Conservation (phyloP, 345 rosid genomes). For the Populus ilicifolia region DNA sequence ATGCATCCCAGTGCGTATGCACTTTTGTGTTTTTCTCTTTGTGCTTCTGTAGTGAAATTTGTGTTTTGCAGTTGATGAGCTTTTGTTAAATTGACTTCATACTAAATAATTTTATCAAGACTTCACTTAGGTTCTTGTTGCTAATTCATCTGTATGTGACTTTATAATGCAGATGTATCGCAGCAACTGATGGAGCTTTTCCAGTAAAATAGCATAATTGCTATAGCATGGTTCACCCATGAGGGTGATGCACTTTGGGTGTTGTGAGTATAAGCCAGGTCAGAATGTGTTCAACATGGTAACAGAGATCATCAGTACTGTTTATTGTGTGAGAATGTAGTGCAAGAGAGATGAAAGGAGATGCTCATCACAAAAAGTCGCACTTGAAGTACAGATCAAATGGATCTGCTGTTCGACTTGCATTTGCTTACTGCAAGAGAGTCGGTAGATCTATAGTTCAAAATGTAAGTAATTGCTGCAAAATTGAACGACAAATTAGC, state of each 20-base stretch:
- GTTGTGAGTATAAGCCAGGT: background rate
- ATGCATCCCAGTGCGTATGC: background rate
- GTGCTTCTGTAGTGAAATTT: background rate
- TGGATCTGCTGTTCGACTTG: background rate
- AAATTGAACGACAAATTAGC: background rate
- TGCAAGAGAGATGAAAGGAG: background rate
- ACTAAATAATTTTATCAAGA: background rate
- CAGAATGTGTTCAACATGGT: background rate
- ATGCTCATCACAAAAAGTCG: background rate
- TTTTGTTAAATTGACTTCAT: background rate
- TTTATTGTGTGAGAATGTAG: background rate
- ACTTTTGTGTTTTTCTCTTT: background rate
- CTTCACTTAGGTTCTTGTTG: background rate
- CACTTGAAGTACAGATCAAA: background rate
- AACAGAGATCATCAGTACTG: background rate
- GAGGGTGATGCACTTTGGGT: background rate
- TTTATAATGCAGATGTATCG: slow-evolving; percentile 49
- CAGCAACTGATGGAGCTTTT: slow-evolving; percentile 77
- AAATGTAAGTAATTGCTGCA: background rate
- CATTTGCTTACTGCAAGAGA: background rate
- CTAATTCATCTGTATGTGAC: background rate
- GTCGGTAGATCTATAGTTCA: background rate
- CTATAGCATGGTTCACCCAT: background rate
- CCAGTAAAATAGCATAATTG: slow-evolving; percentile 12
- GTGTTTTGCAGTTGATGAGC: background rate